Conservation (phyloP, 2,329 filamentous ascomycete genomes). For the Domatiomyces catenatus region DNA sequence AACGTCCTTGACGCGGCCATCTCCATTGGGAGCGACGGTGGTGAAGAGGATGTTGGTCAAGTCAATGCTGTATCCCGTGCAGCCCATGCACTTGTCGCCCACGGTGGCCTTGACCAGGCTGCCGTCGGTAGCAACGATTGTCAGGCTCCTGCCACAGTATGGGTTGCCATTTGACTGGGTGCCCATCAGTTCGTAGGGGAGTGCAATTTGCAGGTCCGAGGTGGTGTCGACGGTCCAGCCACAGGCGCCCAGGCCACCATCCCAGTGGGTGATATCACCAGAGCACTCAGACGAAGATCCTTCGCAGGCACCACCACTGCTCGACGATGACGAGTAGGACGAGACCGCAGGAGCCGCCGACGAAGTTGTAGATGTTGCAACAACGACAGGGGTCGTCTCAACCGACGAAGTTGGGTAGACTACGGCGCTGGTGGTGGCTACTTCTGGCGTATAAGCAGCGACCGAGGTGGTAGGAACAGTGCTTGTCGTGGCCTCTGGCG, state of each 20-base stretch:
- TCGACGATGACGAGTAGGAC: slow-evolving; percentile 1
- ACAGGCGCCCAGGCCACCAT: slow-evolving; percentile 50
- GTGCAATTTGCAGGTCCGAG: slow-evolving; percentile 50
- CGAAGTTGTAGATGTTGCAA: not conserved
- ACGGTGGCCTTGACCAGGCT: slow-evolving; percentile 44
- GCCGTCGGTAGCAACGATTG: slow-evolving; percentile 39
- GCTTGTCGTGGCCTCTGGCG: not conserved
- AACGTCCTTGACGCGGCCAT: slow-evolving; percentile 29
- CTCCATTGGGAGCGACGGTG: slow-evolving; percentile 20
- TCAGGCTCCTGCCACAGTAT: slow-evolving; percentile 54
- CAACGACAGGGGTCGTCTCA: not conserved
- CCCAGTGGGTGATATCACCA: slow-evolving; percentile 64
- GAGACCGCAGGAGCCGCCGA: slow-evolving; percentile 1
- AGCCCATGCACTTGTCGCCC: slow-evolving; percentile 64
- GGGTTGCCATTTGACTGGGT: slow-evolving; percentile 49
- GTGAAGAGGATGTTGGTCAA: slow-evolving; percentile 24
- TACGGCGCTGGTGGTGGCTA: too few relatives aligned
- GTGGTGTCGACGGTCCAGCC: slow-evolving; percentile 45
- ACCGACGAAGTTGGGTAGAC: not conserved
- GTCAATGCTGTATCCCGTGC: slow-evolving; percentile 25
- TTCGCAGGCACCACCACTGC: slow-evolving; percentile 17
- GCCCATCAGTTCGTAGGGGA: slow-evolving; percentile 51
- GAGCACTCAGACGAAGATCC: slow-evolving; percentile 25
- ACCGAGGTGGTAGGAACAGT: not conserved
- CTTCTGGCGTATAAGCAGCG: not conserved